Conservation (phyloP, 345 rosid species). For the Diplotaxis tenuifolia region DNA sequence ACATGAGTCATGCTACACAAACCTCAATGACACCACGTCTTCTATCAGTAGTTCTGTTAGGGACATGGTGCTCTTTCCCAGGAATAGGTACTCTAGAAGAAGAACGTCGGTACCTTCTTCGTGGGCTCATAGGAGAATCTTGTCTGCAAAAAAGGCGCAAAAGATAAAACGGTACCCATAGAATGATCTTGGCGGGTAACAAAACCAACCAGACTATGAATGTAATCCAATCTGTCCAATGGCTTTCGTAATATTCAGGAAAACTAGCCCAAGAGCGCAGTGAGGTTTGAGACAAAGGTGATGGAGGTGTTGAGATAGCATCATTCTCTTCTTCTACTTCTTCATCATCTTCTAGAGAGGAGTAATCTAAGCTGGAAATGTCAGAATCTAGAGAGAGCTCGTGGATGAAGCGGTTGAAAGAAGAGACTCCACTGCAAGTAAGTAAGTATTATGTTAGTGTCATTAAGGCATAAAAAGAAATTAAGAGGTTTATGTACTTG, state of each 20-base stretch:
- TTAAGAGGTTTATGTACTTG: constrained; percentile 50
- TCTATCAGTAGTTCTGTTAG: constrained; percentile 70
- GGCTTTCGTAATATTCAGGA: constrained; percentile 42
- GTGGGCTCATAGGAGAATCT: constrained; percentile 35
- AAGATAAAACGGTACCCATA: constrained; percentile 50
- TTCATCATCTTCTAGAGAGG: constrained; percentile 36
- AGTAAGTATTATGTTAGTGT: background rate
- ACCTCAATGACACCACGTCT: constrained; percentile 99
- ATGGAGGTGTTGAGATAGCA: constrained; percentile 50
- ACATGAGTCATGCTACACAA: background rate
- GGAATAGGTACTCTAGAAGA: constrained; percentile 30
- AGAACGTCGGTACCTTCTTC: constrained; percentile 43
- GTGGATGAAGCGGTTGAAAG: constrained; percentile 90
- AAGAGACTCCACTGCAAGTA: constrained; percentile 82
- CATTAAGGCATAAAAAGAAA: background rate
- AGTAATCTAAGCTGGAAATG: constrained; percentile 63
- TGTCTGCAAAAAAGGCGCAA: constrained; percentile 37
- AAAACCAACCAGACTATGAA: constrained; percentile 58
- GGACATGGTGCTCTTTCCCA: constrained; percentile 58
- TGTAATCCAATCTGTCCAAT: constrained; percentile 52
- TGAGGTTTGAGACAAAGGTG: constrained; percentile 68
- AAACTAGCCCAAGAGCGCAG: constrained; percentile 54
- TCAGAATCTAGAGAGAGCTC: constrained; percentile 79
- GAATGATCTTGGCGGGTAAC: constrained; percentile 52
- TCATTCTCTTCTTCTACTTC: constrained; percentile 60